Conservation (phyloP, 305 asterid species). For the Stenogyne calaminthoides region DNA sequence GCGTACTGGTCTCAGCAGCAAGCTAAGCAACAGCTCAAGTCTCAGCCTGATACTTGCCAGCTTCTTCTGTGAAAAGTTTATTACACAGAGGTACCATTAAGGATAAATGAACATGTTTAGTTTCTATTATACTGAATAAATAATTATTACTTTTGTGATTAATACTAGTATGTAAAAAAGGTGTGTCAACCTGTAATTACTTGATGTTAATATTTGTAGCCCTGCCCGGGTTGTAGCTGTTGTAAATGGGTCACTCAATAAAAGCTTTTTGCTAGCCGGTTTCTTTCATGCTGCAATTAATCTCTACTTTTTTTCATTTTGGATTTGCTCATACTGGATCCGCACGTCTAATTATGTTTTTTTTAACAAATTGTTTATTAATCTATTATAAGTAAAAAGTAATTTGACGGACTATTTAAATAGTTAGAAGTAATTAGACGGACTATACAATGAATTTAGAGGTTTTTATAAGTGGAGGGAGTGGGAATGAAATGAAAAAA, state of each 20-base stretch:
- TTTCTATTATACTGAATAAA: not conserved
- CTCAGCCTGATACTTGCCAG: constrained; percentile 55
- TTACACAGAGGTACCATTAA: constrained; percentile 5
- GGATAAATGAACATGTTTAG: not conserved
- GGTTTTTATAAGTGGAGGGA: too few relatives aligned
- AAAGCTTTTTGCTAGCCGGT: constrained; percentile 29
- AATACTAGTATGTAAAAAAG: constrained; percentile 33
- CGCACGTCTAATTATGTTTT: too few relatives aligned
- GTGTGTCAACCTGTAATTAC: constrained; percentile 26
- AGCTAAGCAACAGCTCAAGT: constrained; percentile 77
- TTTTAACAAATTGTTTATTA: too few relatives aligned
- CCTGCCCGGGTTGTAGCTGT: constrained; percentile 24
- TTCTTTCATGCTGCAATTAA: constrained; percentile 2
- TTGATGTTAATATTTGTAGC: constrained; percentile 28
- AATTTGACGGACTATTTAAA: too few relatives aligned
- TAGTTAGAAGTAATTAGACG: too few relatives aligned
- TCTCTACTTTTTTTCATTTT: constrained; percentile 6
- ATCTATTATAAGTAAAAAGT: too few relatives aligned
- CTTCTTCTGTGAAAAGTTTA: constrained; percentile 46
- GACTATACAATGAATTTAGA: too few relatives aligned
- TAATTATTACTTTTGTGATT: constrained; percentile 29
- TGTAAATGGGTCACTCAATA: constrained; percentile 40
- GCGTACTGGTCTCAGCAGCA: constrained; percentile 98
- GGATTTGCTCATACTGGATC: too few relatives aligned
- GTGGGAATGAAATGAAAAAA: too few relatives aligned